Base-by-base conservation (phyloP, 805 yeast species). In the Wickerhamomyces subpelliculosus region DNA sequence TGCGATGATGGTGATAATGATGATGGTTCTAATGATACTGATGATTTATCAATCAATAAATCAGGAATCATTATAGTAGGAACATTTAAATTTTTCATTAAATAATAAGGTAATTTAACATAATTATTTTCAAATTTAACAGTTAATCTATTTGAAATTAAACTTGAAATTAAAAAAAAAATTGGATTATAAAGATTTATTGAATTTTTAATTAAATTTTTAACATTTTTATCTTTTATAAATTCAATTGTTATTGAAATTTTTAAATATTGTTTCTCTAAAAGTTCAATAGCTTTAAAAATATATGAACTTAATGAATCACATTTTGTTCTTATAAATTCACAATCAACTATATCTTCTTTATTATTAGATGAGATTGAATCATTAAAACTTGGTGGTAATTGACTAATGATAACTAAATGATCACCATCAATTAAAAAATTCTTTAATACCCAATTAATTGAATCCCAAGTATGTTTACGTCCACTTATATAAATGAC, bases 341-440 rank as follows among this genome's bases (percentile, higher is more conserved):
- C 43, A 9, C 23, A 14, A 17, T 23, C 35, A 14, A 41, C 43
- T 19, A 39, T 35, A 8, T 39, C 38, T 14, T 43, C 46, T 4
- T 48, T 45, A 16, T 43, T 45, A 19, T 38, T 34, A 13, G 38
- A 38, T 22, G 24, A 22, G 24, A 10, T 22, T n/a, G n/a, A n/a
- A n/a, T n/a, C n/a, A n/a, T n/a, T n/a, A n/a, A n/a, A n/a, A n/a
- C n/a, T n/a, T n/a, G n/a, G n/a, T 14, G 57, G 57, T 8, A 51
- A 36, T 22, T 49, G 52, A 12, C 44, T 34, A 7, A 47, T 31
- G 3, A 54, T 26, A 8, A 45, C 34, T 26, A 54, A 27, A n/a
- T 49, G 48, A 25, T 54, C 58, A 31, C 58, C 58, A 40, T 52
- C 49, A 30, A 40, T 23, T 8, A 50, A 27, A 21, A 34, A 39